phyloP scores from a whole-genome alignment of 148 eudicot genomes.

The Fagopyrum tataricum region DNA sequence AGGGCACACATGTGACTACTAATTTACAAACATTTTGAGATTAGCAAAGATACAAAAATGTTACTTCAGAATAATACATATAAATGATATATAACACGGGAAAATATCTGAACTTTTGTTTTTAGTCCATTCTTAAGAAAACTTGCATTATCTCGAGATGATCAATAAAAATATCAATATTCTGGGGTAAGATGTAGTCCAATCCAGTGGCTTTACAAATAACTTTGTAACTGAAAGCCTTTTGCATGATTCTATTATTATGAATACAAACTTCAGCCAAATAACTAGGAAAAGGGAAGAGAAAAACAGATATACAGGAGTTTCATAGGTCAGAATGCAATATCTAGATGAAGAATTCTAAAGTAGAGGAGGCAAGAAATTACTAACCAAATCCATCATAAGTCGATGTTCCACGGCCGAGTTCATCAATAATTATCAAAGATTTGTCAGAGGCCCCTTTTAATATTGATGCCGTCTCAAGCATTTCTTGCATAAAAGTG shows the following conservation, averaged over 20 bases:
- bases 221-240: neutral
- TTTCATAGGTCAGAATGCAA: neutral
- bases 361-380: neutral
- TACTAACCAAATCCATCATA: constrained; percentile 99
- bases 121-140: no score
- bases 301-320: neutral
- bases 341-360: neutral
- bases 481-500: constrained; percentile 99
- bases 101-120: neutral
- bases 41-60: neutral
- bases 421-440: constrained; percentile 84
- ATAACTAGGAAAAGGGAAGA: neutral
- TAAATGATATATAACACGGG: neutral
- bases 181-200: no score
- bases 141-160: no score
- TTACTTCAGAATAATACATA: neutral
- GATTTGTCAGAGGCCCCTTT: constrained; percentile 95
- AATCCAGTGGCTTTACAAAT: neutral
- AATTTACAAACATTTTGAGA: neutral
- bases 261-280: neutral
- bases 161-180: neutral
- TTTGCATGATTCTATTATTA: neutral
- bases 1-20: neutral
- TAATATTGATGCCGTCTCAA: constrained; percentile 96
- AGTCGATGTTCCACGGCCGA: constrained; percentile 99